Conservation (phyloP, 352 stramenopile species). For the Globisporangium acanthophoron region DNA sequence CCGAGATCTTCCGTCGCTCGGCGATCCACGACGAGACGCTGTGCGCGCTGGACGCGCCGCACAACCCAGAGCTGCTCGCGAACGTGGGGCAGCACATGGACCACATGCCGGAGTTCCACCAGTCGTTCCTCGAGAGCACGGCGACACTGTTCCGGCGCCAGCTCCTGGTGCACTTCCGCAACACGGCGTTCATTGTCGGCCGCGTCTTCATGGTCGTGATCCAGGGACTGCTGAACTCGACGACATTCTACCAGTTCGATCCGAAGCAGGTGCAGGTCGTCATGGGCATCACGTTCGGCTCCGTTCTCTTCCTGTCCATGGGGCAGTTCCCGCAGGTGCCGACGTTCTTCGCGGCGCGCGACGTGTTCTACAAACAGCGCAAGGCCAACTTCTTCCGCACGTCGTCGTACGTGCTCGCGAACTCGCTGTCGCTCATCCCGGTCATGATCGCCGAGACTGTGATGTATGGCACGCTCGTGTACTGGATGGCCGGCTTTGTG, state of each 20-base stretch:
- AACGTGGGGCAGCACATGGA: conserved; percentile 25
- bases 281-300: conserved; percentile 72
- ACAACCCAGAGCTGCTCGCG: background rate
- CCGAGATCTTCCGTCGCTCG: conserved; percentile 25
- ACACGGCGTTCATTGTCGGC: conserved; percentile 38
- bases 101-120: conserved; percentile 35
- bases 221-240: conserved; percentile 32
- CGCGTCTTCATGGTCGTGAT: conserved; percentile 33
- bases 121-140: conserved; percentile 31
- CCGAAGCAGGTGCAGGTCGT: conserved; percentile 29
- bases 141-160: conserved; percentile 38
- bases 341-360: conserved; percentile 55
- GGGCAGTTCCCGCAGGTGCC: conserved; percentile 69
- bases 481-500: conserved; percentile 73
- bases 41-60: conserved; percentile 18
- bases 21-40: conserved; percentile 24
- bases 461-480: conserved; percentile 76
- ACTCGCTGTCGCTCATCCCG: conserved; percentile 56
- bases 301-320: conserved; percentile 68
- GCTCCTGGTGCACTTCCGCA: conserved; percentile 49
- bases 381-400: conserved; percentile 75
- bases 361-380: conserved; percentile 79
- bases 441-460: conserved; percentile 50
- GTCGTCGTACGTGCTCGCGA: conserved; percentile 51
- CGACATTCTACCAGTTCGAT: conserved; percentile 42